A percentile compares a stretch with the other conserved stretches of the same genome.
Conservation (phyloP, 1,284 basidiomycete genomes). For the Fomes fomentarius region DNA sequence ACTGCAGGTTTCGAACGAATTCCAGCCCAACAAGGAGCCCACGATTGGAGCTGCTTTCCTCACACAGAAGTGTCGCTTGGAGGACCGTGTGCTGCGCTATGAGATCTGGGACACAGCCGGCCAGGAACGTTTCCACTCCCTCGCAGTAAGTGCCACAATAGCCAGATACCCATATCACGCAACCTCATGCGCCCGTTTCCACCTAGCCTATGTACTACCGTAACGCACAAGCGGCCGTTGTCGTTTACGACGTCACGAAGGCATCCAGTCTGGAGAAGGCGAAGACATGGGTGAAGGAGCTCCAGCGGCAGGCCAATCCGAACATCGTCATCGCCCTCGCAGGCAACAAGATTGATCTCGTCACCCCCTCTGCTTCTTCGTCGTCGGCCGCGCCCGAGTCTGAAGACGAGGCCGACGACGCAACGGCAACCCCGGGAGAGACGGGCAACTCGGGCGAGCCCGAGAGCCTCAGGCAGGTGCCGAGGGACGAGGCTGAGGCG, state of each 20-base stretch:
- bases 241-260: slow-evolving; percentile 97
- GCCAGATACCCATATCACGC: not conserved
- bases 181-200: slow-evolving; percentile 3
- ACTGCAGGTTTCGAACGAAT: slow-evolving; percentile 85
- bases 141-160: slow-evolving; percentile 63
- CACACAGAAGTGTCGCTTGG: slow-evolving; percentile 90
- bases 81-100: slow-evolving; percentile 91
- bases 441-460: slow-evolving; percentile 53
- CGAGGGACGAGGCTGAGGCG: slow-evolving; percentile 92
- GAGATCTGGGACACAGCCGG: slow-evolving; percentile 98
- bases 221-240: slow-evolving; percentile 97
- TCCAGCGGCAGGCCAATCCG: slow-evolving; percentile 98
- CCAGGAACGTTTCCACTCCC: slow-evolving; percentile 93
- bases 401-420: slow-evolving; percentile 85
- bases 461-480: slow-evolving; percentile 84
- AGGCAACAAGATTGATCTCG: slow-evolving; percentile 96
- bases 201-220: slow-evolving; percentile 97
- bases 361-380: slow-evolving; percentile 67
- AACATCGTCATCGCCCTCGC: slow-evolving; percentile 98
- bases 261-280: slow-evolving; percentile 96
- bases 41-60: slow-evolving; percentile 97
- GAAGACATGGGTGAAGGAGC: slow-evolving; percentile 99
- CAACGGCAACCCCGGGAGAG: slow-evolving; percentile 84
- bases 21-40: slow-evolving; percentile 96
- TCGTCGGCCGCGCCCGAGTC: slow-evolving; percentile 59